Conservation (phyloP, 768 basidiomycete genomes). For the Royoungia palumana region DNA sequence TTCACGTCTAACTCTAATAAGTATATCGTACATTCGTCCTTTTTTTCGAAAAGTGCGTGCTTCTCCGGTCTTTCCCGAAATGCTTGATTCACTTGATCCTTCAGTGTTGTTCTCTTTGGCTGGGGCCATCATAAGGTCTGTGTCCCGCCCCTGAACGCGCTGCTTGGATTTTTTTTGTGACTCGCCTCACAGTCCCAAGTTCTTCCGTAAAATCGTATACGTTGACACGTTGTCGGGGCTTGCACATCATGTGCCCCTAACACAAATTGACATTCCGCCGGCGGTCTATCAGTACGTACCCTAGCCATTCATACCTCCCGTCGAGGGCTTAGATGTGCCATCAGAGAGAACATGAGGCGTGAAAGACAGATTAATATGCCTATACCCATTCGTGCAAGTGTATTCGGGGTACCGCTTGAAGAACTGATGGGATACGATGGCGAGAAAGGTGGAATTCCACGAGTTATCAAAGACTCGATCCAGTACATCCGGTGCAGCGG, state of each 20-base stretch:
- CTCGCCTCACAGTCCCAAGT: slow-evolving; percentile 69
- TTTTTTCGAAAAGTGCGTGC: slow-evolving; percentile 78
- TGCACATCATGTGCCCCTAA: slow-evolving; percentile 74
- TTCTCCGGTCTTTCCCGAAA: background rate
- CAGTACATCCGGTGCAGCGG: slow-evolving; percentile 65
- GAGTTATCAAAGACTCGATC: slow-evolving; percentile 73
- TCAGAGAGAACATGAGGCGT: slow-evolving; percentile 74
- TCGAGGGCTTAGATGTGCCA: background rate
- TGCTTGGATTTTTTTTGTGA: background rate
- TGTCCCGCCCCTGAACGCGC: background rate
- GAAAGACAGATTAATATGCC: slow-evolving; percentile 71
- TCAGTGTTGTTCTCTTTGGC: slow-evolving; percentile 87
- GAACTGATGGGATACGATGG: slow-evolving; percentile 82
- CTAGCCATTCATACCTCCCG: background rate
- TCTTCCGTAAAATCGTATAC: slow-evolving; percentile 82
- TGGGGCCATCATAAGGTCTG: slow-evolving; percentile 82
- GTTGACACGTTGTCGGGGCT: slow-evolving; percentile 74
- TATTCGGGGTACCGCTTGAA: slow-evolving; percentile 80
- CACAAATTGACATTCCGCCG: slow-evolving; percentile 82
- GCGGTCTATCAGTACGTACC: slow-evolving; percentile 72
- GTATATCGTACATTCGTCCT: slow-evolving; percentile 86
- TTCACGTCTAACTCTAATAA: slow-evolving; percentile 29
- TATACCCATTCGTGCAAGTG: slow-evolving; percentile 51
- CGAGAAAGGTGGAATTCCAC: slow-evolving; percentile 78
- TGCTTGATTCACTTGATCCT: slow-evolving; percentile 7